A percentile compares a stretch with the other conserved stretches of the same genome.
phyloP scores from a whole-genome alignment of 306 rosid genomes.

The Prosopis cineraria region DNA sequence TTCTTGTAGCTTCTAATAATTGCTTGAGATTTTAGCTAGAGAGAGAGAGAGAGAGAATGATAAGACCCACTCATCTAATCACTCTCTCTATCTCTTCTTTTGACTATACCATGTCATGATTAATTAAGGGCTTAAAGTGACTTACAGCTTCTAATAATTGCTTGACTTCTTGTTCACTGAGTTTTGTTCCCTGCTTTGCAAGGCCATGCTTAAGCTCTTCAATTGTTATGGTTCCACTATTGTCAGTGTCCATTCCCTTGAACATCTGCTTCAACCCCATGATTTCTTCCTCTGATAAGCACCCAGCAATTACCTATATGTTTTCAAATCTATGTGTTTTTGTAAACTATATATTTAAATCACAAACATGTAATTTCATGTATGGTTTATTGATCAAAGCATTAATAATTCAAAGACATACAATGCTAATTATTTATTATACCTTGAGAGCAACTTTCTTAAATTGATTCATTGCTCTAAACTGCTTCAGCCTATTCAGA shows the following conservation, averaged over 20 bases:
- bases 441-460: conserved; percentile 96
- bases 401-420: neutral
- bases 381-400: neutral
- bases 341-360: too few species aligned
- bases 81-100: too few species aligned
- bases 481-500: conserved; percentile 89
- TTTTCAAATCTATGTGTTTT: conserved; percentile 22
- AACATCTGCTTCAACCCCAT: conserved; percentile 97
- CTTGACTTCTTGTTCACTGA: conserved; percentile 79
- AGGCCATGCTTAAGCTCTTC: conserved; percentile 98
- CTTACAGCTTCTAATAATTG: conserved; percentile 96
- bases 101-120: too few species aligned
- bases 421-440: neutral
- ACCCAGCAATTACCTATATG: conserved; percentile 99
- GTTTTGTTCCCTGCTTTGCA: conserved; percentile 89
- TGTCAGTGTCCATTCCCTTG: conserved; percentile 83
- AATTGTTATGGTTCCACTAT: conserved; percentile 93
- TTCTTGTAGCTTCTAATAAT: too few species aligned
- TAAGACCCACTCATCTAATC: too few species aligned
- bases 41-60: too few species aligned
- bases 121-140: too few species aligned
- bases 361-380: neutral
- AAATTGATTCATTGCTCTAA: conserved; percentile 96
- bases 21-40: too few species aligned
- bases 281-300: conserved; percentile 97